phyloP scores from a whole-genome alignment of 768 basidiomycete genomes.

The Calocera viscosa region DNA sequence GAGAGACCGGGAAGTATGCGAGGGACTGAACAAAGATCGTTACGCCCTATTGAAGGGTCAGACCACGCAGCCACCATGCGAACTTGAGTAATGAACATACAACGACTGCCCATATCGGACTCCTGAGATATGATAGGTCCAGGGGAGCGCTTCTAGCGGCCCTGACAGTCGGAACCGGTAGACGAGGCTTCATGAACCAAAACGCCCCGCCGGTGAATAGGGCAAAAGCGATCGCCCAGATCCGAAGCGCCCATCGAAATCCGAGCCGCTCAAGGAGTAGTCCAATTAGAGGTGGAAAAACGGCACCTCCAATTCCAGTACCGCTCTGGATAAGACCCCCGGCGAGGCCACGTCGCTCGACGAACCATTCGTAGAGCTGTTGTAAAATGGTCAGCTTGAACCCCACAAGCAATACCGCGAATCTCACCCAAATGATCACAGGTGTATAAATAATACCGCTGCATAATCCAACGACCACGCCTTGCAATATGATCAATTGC shows the following conservation, averaged over 20 bases:
- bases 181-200: constrained; percentile 5
- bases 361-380: constrained; percentile 5
- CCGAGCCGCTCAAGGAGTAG: constrained; percentile 6
- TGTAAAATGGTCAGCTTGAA: no score
- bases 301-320: background rate
- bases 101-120: background rate
- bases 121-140: constrained; percentile 8
- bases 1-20: constrained; percentile 8
- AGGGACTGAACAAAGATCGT: constrained; percentile 4
- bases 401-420: no score
- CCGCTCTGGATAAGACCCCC: background rate
- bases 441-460: constrained; percentile 6
- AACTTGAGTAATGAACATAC: background rate
- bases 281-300: background rate
- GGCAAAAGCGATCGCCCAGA: constrained; percentile 6
- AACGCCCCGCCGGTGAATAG: constrained; percentile 3
- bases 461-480: constrained; percentile 7
- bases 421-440: no score
- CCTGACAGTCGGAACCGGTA: background rate
- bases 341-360: background rate
- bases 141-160: background rate
- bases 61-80: background rate
- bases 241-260: constrained; percentile 11
- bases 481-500: constrained; percentile 12
- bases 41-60: background rate